Evolutionary conservation across 179 eudicot genomes (phyloP), one percentile per base, ranked within the genome.

Genomic region (Nepenthes alata): DNA sequence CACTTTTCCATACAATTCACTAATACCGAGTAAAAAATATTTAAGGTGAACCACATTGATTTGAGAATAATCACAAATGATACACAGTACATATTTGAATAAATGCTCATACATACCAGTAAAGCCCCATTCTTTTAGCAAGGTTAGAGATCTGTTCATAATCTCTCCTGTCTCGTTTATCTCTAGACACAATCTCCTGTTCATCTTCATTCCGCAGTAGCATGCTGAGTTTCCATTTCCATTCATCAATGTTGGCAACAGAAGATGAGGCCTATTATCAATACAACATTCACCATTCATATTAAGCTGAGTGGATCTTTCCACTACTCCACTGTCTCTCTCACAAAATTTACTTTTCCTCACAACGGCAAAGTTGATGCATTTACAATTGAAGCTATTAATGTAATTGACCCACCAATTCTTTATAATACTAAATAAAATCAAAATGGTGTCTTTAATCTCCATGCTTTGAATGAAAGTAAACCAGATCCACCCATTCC

Each of bases 181-280:
- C 98, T 71, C 78, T 82, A 25, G 98, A 90, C 38, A 87, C 77
- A 62, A 93, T 84, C 78, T 93, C 98, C 67, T 80, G 87, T 53
- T 93, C 95, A 38, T 75, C 69, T 66, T 87, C 97, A 80, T 63
- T 87, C 48, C 83, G 90, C 59, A 75, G 80, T 65, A 93, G 77
- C 86, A 83, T 68, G 79, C 87, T 83, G 68, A 93, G 95, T 66
- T 93, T 93, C 97, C 97, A 90, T 77, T 87, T 93, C 98, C 98
- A 93, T 75, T 89, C 95, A 69, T 93, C 98, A 67, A 93, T 76
- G 68, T 93, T 93, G 59, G 94, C 95, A 74, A 89, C 97, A 2
- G 98, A 90, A 58, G 98, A 89, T 13, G 98, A 85, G 39, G 89
- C 95, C 98, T 93, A 57, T 60, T 67, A 72, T 64, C 55, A 52